Evolutionary conservation across 495 filamentous ascomycete species (phyloP), one percentile per base, ranked within the genome.

Genomic region (Penicillium lividum): DNA sequence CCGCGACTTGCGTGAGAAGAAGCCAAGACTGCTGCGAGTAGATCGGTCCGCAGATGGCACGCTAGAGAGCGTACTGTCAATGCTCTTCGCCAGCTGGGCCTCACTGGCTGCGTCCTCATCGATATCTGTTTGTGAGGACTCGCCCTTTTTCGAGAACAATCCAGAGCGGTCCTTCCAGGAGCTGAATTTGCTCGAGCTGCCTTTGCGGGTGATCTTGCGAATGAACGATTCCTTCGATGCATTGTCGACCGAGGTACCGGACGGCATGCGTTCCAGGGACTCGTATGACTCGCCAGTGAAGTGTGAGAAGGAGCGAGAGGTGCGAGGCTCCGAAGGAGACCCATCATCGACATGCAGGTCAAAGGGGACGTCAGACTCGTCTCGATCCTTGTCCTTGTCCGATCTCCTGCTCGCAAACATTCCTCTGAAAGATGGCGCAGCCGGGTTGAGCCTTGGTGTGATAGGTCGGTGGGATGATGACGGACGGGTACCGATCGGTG

Each of bases 131-230:
- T 78, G 77, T 30, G 75, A 70, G 16, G 80, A 72, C 51, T 82
- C 78, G 16, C 80, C 82, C 57, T 86, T 88, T 70, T 88, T 89
- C 42, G 80, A 86, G 51, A 87, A 82, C 6, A 85, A 68, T 16
- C 81, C 77, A 25, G 81, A 83, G 54, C 88, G 85, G 50, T 84
- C 82, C 61, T 89, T 86, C 61, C 86, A 89, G 6, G 88, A 82
- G 65, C 85, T 88, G 72, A 92, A 92, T 71, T 92, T 93, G 69
- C 86, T 84, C 18, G 88, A 89, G 72, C 86, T 90, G 54, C 89
- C 83, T 67, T 93, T 93, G 48, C 89, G 86, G 25, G 89, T 86
- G 58, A 93, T 83, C 66, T 90, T 89, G 58, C 86, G 82, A 60
- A 87, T 83, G 42, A 91, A 81, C 4, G 84, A 82, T 62, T 86